phyloP scores from a whole-genome alignment of 345 rosid species.

The Populus ilicifolia region DNA sequence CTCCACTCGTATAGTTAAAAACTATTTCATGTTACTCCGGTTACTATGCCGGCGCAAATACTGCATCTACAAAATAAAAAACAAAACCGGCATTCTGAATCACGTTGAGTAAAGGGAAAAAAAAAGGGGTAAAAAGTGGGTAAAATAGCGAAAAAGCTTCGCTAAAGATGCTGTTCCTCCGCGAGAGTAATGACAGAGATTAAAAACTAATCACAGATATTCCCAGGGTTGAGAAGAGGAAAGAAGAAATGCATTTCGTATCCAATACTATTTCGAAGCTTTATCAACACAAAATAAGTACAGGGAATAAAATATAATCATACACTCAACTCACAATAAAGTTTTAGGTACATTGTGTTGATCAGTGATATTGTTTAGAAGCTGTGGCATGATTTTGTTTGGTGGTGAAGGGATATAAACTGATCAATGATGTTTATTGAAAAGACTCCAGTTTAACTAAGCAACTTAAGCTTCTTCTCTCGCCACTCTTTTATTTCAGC shows the following conservation, averaged over 20 bases:
- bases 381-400: background rate
- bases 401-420: background rate
- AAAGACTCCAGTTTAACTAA: background rate
- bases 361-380: background rate
- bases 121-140: too few relatives aligned
- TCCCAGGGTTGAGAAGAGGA: background rate
- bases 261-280: background rate
- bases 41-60: too few relatives aligned
- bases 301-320: background rate
- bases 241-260: background rate
- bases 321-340: background rate
- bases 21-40: too few relatives aligned
- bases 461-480: constrained; percentile 40
- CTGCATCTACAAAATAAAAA: too few relatives aligned
- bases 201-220: too few relatives aligned
- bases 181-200: too few relatives aligned
- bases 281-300: background rate
- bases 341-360: background rate
- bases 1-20: too few relatives aligned
- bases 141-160: too few relatives aligned
- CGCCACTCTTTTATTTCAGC: constrained; percentile 52
- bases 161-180: too few relatives aligned
- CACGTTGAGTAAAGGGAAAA: too few relatives aligned
- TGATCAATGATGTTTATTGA: background rate
- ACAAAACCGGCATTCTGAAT: too few relatives aligned